A percentile compares a stretch with the other conserved stretches of the same genome.
These are phyloP conservation scores for Oryza punctata DNA, from an alignment of 176 grass and related monocot genomes.

Conservation along the genomic window DNA sequence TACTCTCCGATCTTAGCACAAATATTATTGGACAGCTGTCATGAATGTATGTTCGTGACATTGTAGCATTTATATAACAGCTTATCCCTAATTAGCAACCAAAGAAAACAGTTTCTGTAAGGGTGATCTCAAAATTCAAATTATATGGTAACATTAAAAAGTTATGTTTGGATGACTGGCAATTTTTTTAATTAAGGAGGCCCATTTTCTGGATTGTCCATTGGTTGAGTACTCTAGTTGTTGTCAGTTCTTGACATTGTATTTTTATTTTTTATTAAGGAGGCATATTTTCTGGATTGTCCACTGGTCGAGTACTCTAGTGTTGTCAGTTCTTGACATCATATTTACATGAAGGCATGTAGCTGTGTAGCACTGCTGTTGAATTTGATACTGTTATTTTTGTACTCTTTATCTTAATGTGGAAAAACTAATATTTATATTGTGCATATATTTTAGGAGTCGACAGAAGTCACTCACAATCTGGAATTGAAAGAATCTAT, in stretches of 20 bases:
- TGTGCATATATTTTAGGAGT: slow-evolving; percentile 58
- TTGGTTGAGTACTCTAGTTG: not conserved
- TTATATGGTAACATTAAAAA: slow-evolving; percentile 1
- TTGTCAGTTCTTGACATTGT: not conserved
- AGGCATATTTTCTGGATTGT: slow-evolving; percentile 4
- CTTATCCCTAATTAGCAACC: not conserved
- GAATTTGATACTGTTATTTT: slow-evolving; percentile 14
- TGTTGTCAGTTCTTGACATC: slow-evolving; percentile 4
- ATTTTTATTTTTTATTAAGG: slow-evolving; percentile 24
- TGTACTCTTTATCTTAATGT: slow-evolving; percentile 6
- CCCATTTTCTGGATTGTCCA: slow-evolving; percentile 1
- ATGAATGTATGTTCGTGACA: slow-evolving; percentile 29
- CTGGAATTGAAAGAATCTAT: slow-evolving; percentile 76
- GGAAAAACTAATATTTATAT: slow-evolving; percentile 31
- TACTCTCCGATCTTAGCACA: slow-evolving; percentile 9
- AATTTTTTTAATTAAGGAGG: slow-evolving; percentile 22
- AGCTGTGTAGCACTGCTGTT: not conserved
- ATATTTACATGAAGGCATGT: slow-evolving; percentile 28
- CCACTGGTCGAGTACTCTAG: not conserved
- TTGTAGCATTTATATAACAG: not conserved
- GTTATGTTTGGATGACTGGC: slow-evolving; percentile 7
- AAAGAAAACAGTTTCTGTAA: slow-evolving; percentile 2
- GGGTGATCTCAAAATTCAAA: slow-evolving; percentile 8
- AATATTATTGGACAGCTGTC: slow-evolving; percentile 22
- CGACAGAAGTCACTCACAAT: slow-evolving; percentile 55